Evolutionary conservation across 306 rosid species (phyloP).

Genomic region (Sindora glabra): DNA sequence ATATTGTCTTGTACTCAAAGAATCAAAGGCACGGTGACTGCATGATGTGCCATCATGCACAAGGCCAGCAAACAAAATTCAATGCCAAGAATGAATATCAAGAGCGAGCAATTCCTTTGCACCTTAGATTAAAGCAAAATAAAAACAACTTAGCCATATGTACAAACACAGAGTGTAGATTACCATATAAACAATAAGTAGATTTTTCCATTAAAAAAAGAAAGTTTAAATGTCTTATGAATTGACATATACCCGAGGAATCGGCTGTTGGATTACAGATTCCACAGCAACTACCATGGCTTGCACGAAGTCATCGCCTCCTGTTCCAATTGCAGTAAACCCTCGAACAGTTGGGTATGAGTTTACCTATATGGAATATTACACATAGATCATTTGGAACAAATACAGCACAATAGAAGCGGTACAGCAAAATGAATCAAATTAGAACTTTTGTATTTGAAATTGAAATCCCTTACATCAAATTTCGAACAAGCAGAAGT

Average conservation of each 20-base stretch:
- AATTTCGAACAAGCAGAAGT: neutral
- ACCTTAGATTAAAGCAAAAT: too few species aligned
- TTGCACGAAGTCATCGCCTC: slow-evolving; percentile 87
- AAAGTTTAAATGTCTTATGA: neutral
- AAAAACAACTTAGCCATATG: too few species aligned
- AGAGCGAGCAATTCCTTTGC: too few species aligned
- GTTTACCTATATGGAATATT: slow-evolving; percentile 47
- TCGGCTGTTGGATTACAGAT: slow-evolving; percentile 73
- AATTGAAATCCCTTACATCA: neutral
- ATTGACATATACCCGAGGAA: slow-evolving; percentile 51
- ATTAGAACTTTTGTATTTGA: too few species aligned
- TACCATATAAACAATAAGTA: too few species aligned
- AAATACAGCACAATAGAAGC: neutral
- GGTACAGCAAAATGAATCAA: too few species aligned
- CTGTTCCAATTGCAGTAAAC: slow-evolving; percentile 92
- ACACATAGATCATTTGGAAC: neutral
- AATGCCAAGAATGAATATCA: too few species aligned
- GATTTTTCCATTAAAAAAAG: slow-evolving; percentile 7
- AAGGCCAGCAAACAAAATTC: too few species aligned
- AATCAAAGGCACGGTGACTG: too few species aligned
- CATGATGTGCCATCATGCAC: too few species aligned
- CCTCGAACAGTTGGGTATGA: slow-evolving; percentile 90
- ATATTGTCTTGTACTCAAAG: too few species aligned
- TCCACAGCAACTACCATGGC: slow-evolving; percentile 91
- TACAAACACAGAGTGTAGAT: too few species aligned